Base-by-base conservation (phyloP, 805 yeast species). In the Sungouiella blattae region DNA sequence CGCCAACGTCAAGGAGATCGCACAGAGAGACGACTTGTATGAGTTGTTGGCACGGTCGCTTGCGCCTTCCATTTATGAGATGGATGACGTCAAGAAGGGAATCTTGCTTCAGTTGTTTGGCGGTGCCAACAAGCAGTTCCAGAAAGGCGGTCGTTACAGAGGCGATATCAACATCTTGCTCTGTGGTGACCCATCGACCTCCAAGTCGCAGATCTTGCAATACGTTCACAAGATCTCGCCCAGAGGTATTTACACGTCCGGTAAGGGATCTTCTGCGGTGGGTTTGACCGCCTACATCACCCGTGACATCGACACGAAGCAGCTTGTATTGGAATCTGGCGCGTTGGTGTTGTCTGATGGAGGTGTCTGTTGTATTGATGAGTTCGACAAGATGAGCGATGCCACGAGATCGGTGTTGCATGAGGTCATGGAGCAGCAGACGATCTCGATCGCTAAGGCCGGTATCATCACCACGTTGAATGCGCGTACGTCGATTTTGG, bases 361-460 rank as follows among this genome's bases (percentile, higher is more conserved):
- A 39, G 98, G 98, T 72, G 81, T 93, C 28, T 93, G 98, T 67
- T 93, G 98, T 64, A 93, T 93, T 57, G 98, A 93, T 69, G 98
- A 93, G 69, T 93, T 91, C 56, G 98, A 93, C 65, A 93, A 93
- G 63, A 93, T 93, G 98, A 77, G 83, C 36, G 98, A 93, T 49
- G 67, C 94, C 2, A 91, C 98, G 0, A 71, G 98, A 53, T 87
- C 96, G 6, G 98, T 93, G 8, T 68, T 93, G 35, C 98, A 93
- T 58, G 98, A 93, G 71, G 98, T 93, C 8, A 93, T 93, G 98
- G 98, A 93, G 67, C 98, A 93, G 59, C 98, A 93, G 61, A 93
- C 98, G 1, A 93, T 93, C 28, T 88, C 97, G 7, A 87, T 93
- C 53, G 98, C 98, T 21, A 93, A 93, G 55, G 98, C 98, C 1